phyloP scores from a whole-genome alignment of 164 flowering plant genomes.

The Macadamia tetraphylla region DNA sequence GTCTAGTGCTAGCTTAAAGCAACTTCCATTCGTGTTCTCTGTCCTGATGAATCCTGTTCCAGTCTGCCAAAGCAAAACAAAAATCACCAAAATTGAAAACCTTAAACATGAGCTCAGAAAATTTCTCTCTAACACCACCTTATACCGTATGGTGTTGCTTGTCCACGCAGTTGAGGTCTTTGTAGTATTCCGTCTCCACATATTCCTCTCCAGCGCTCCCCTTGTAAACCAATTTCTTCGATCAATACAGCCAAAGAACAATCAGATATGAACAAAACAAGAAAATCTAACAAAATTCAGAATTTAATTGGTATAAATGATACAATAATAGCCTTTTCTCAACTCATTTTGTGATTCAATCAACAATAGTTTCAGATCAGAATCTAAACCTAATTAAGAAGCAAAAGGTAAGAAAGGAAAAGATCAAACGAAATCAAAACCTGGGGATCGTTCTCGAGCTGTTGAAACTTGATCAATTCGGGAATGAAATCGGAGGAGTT shows the following conservation, averaged over 20 bases:
- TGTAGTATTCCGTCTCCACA: conserved; percentile 79
- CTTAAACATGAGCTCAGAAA: too few relatives aligned
- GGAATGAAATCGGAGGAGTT: conserved; percentile 26
- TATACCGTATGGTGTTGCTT: conserved; percentile 82
- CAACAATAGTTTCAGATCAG: too few relatives aligned
- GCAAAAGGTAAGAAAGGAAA: too few relatives aligned
- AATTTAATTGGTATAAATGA: background rate
- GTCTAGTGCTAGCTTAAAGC: conserved; percentile 38
- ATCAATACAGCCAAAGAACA: background rate
- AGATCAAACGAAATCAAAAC: conserved; percentile 15
- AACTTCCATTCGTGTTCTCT: conserved; percentile 29
- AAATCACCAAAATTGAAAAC: too few relatives aligned
- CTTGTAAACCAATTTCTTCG: conserved; percentile 48
- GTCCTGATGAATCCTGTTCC: conserved; percentile 82
- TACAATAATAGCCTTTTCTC: too few relatives aligned
- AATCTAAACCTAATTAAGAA: too few relatives aligned
- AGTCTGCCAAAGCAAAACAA: conserved; percentile 37
- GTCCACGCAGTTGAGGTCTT: conserved; percentile 69
- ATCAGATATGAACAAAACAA: background rate
- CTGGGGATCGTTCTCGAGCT: conserved; percentile 48
- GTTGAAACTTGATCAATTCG: conserved; percentile 49
- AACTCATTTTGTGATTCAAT: too few relatives aligned
- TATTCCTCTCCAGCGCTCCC: conserved; percentile 54
- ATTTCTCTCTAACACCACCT: too few relatives aligned
- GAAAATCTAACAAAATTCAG: background rate